phyloP scores from a whole-genome alignment of 768 basidiomycete species.

The Rhodotorula taiwanensis region DNA sequence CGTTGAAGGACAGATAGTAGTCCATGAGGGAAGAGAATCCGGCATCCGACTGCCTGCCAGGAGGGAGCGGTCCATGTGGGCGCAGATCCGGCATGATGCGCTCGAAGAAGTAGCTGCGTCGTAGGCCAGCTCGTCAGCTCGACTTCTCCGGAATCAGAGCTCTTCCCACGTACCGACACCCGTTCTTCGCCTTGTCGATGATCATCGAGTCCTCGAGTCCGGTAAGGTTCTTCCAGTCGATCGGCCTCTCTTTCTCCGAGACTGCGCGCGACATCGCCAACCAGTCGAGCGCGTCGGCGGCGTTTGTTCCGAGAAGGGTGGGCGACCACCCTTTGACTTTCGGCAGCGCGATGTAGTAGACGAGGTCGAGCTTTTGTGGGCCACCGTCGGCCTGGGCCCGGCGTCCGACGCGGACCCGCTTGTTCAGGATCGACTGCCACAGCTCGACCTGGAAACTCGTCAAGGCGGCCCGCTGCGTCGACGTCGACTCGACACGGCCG shows the following conservation, averaged over 20 bases:
- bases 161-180: constrained; percentile 67
- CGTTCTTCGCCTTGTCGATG: constrained; percentile 64
- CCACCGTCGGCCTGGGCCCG: constrained; percentile 44
- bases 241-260: constrained; percentile 52
- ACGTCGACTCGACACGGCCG: constrained; percentile 50
- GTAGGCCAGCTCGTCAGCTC: too few relatives aligned
- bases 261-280: constrained; percentile 54
- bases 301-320: too few relatives aligned
- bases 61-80: too few relatives aligned
- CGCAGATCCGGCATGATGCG: too few relatives aligned
- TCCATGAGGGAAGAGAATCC: not conserved
- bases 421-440: constrained; percentile 61
- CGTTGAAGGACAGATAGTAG: constrained; percentile 17
- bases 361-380: constrained; percentile 28
- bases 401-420: constrained; percentile 54
- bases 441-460: constrained; percentile 60
- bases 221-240: constrained; percentile 48
- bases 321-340: too few relatives aligned
- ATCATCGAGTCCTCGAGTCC: constrained; percentile 50
- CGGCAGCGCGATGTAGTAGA: constrained; percentile 60
- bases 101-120: too few relatives aligned
- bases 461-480: constrained; percentile 51
- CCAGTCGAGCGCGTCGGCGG: constrained; percentile 62
- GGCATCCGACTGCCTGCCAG: too few relatives aligned
- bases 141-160: too few relatives aligned